Evolutionary conservation across 495 filamentous ascomycete species (phyloP), one percentile per base, ranked within the genome.

Genomic region (Cairneyella variabilis): DNA sequence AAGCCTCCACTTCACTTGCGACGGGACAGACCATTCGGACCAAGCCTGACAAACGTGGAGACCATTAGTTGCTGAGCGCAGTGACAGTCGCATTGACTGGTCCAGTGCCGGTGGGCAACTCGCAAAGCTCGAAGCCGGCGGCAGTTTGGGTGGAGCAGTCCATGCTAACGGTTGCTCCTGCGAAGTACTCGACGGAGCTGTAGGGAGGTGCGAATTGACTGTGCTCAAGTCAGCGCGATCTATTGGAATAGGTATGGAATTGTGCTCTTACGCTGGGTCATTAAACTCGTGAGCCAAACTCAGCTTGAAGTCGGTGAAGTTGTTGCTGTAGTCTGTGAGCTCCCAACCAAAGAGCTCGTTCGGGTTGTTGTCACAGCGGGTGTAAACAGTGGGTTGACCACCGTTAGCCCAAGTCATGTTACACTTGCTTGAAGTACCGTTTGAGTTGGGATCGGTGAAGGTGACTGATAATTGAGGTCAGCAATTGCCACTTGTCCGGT

Each of bases 401-500:
- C 7, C 14, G 14, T 7, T 7, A 14, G 28, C 28, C 7, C 7
- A 32, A 14, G 28, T 32, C 7, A 6, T 7, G n/a, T n/a, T n/a
- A n/a, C n/a, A n/a, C n/a, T n/a, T n/a, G n/a, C n/a, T n/a, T n/a
- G n/a, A n/a, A 32, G 11, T 48, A 9, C 47, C 54, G 53, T 56
- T 57, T 40, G 58, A 53, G 43, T 60, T 60, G n/a, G 36, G 51
- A 43, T 60, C 58, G 14, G 22, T 53, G 48, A 56, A 56, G 17
- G 20, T 4, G 43, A 60, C 58, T 60, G 17, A 2, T 3, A 26
- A 12, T 4, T 18, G 23, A 17, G 26, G n/a, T 34, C 16, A 44
- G 16, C 14, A 2, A 23, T 44, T 9, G 22, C 26, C 12, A 32
- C 8, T 2, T 32, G 16, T 25, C n/a, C 20, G 46, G 8, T 25